Evolutionary conservation across 345 rosid genomes (phyloP).

Genomic region (Geranium brycei): DNA sequence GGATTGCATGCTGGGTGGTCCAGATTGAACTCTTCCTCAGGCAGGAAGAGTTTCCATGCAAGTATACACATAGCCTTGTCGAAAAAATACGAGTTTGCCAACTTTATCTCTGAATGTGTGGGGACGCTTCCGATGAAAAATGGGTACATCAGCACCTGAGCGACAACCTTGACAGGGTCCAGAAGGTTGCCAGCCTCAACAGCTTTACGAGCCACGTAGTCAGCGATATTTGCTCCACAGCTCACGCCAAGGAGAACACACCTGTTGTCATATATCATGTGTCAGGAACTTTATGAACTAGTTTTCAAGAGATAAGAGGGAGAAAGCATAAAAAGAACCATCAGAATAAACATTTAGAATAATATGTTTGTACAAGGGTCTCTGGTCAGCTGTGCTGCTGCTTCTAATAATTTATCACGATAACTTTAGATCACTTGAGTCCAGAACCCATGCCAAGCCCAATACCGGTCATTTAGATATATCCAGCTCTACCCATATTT

Average conservation of each 20-base stretch:
- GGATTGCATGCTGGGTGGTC: slow-evolving; percentile 90
- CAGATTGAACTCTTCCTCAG: slow-evolving; percentile 57
- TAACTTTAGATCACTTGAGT: too few species aligned
- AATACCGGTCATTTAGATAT: too few species aligned
- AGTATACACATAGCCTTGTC: slow-evolving; percentile 70
- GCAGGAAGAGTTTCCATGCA: slow-evolving; percentile 82
- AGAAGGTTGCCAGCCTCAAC: slow-evolving; percentile 55
- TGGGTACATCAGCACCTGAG: slow-evolving; percentile 90
- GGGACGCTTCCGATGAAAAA: slow-evolving; percentile 73
- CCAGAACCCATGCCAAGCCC: too few species aligned
- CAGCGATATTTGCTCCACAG: slow-evolving; percentile 84
- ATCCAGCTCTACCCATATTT: too few species aligned
- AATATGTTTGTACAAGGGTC: too few species aligned
- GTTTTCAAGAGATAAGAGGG: neutral
- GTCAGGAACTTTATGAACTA: neutral
- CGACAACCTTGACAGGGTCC: slow-evolving; percentile 82
- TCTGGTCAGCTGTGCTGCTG: too few species aligned
- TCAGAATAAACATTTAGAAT: too few species aligned
- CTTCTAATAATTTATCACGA: too few species aligned
- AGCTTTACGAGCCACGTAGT: slow-evolving; percentile 63
- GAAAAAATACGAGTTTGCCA: slow-evolving; percentile 78
- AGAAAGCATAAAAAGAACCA: too few species aligned
- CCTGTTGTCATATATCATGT: slow-evolving; percentile 26
- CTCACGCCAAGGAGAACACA: slow-evolving; percentile 87
- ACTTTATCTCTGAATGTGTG: slow-evolving; percentile 72